Conservation (phyloP, 2,329 filamentous ascomycete genomes). For the Fusarium dimerum region DNA sequence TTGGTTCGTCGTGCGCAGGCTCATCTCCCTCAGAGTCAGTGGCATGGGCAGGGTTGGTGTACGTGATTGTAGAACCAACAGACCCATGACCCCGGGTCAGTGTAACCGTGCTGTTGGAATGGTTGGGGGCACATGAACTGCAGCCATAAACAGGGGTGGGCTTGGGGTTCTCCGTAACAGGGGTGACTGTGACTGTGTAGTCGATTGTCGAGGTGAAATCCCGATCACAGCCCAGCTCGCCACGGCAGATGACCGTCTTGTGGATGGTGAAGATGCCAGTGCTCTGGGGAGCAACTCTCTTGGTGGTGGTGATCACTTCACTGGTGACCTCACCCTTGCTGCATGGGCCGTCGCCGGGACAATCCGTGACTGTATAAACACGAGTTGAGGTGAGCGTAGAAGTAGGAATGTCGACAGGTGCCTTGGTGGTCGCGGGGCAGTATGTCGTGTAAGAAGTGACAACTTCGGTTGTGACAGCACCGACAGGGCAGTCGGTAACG, state of each 20-base stretch:
- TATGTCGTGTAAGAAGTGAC: slow-evolving; percentile 37
- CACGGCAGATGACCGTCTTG: slow-evolving; percentile 30
- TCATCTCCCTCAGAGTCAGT: background rate
- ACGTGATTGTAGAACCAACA: background rate
- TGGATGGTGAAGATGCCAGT: slow-evolving; percentile 33
- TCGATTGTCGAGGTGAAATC: slow-evolving; percentile 27
- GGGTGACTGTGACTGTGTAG: slow-evolving; percentile 26
- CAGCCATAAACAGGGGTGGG: slow-evolving; percentile 32
- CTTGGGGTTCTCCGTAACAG: slow-evolving; percentile 24
- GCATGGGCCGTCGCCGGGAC: slow-evolving; percentile 47
- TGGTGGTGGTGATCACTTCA: slow-evolving; percentile 26
- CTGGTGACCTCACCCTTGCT: slow-evolving; percentile 21
- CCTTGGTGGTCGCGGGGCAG: slow-evolving; percentile 33
- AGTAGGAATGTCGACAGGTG: slow-evolving; percentile 18
- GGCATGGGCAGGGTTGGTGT: slow-evolving; percentile 4
- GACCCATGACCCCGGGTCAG: background rate
- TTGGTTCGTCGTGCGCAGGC: background rate
- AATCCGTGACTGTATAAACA: slow-evolving; percentile 58
- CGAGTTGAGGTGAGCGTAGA: slow-evolving; percentile 53
- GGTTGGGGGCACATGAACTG: slow-evolving; percentile 22
- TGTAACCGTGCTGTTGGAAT: slow-evolving; percentile 7
- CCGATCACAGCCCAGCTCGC: slow-evolving; percentile 28
- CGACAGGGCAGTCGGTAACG: slow-evolving; percentile 31
- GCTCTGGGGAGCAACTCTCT: slow-evolving; percentile 22
- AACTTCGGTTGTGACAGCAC: slow-evolving; percentile 31